Base-by-base conservation (phyloP, 306 rosid species). In the Begonia masoniana region DNA sequence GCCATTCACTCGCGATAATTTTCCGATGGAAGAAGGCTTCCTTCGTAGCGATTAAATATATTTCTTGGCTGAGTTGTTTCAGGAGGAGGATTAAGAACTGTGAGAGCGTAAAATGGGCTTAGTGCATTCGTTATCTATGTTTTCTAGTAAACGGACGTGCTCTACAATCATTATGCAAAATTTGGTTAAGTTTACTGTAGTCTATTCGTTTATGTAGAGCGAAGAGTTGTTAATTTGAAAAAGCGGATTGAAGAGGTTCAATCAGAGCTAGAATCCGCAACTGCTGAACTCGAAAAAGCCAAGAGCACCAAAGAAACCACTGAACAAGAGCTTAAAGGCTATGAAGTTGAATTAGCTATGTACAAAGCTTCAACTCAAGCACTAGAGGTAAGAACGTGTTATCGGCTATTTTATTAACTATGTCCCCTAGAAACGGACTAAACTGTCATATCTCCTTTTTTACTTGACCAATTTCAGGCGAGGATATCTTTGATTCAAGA, bases 261-360 rank as follows among this genome's bases (percentile, higher is more conserved):
- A 41, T 75, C 77, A 12, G 84, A 79, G 58, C 47, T 81, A 3
- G 77, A 71, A 63, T 57, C 15, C 6, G 56, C 63, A 15, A 71
- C 70, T 74, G 66, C 60, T 10, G 85, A 83, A 68, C 82, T 81
- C 14, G 88, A 81, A 69, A 77, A 72, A 49, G 78, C 76, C 35
- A 91, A 91, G 68, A 75, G 82, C 47, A 35, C 50, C 62, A 86
- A 72, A 68, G 96, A 83, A 67, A 61, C 61, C 4, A 59, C 47
- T 4, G 95, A 91, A 66, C 99, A 91, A 63, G 95, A 86, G 59
- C 69, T 83, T 24, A 77, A 71, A 67, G 96, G 96, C 56, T 79
- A 67, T 65, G 96, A 86, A 70, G 84, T 86, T 63, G 86, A 86
- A 70, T 69, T 75, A 57, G 71, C 78, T 55, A 0, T 75, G 72